phyloP scores from a whole-genome alignment of 495 filamentous ascomycete species.

The Podospora bellae-mahoneyi region DNA sequence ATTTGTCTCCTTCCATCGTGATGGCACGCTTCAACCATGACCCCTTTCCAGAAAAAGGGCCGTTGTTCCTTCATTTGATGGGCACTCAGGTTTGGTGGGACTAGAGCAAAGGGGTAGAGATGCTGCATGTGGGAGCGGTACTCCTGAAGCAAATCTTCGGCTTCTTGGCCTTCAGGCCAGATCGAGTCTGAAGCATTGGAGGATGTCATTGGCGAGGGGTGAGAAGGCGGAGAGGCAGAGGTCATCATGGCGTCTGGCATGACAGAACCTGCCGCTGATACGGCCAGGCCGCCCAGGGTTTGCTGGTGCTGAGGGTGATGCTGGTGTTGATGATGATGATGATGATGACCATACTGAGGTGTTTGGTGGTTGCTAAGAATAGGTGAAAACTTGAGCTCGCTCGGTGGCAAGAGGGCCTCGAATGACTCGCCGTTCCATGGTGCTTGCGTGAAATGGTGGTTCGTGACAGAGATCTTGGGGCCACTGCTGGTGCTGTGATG shows the following conservation, averaged over 20 bases:
- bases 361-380: background rate
- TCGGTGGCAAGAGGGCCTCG: background rate
- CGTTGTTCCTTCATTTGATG: conserved; percentile 23
- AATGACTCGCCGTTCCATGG: background rate
- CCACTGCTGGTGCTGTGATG: background rate
- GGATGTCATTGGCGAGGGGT: background rate
- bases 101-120: conserved; percentile 30
- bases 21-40: conserved; percentile 33
- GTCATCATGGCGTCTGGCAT: background rate
- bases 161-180: conserved; percentile 31
- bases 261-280: background rate
- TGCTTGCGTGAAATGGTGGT: background rate
- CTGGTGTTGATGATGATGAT: background rate
- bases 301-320: background rate
- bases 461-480: background rate
- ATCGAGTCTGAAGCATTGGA: background rate
- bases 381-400: background rate
- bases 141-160: conserved; percentile 21
- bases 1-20: conserved; percentile 30
- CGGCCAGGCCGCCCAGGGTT: background rate
- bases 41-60: conserved; percentile 34
- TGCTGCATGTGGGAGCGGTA: conserved; percentile 19
- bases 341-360: background rate
- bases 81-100: conserved; percentile 25
- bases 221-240: background rate